These are phyloP conservation scores for Neurospora crassa DNA, from an alignment of 2,329 filamentous ascomycete species.

Conservation along the genomic window DNA sequence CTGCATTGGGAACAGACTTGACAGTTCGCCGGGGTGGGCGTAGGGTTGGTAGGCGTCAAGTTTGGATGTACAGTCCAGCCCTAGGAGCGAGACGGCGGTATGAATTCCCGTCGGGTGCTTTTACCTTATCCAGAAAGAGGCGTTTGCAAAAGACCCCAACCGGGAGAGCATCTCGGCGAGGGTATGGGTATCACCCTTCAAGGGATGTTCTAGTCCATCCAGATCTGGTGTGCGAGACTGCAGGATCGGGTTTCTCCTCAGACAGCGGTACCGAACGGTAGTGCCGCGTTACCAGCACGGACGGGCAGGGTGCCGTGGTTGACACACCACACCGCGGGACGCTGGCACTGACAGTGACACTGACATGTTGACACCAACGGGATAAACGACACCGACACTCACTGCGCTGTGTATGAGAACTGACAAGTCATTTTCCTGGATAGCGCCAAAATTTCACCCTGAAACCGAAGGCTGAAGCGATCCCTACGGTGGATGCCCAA, in stretches of 20 bases:
- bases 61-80: not conserved
- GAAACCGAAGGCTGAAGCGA: not conserved
- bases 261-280: not conserved
- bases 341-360: not conserved
- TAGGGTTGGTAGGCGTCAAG: not conserved
- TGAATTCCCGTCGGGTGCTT: not conserved
- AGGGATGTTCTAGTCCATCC: not conserved
- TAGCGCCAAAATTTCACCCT: not conserved
- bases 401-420: not conserved
- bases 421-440: not conserved
- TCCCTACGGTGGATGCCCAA: not conserved
- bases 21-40: not conserved
- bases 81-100: not conserved
- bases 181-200: not conserved
- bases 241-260: not conserved
- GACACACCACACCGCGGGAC: not conserved
- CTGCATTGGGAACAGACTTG: not conserved
- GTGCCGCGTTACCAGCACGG: not conserved
- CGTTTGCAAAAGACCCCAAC: not conserved
- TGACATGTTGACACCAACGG: not conserved
- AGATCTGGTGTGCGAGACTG: not conserved
- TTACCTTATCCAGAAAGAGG: not conserved
- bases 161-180: not conserved
- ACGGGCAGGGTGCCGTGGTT: not conserved
- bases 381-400: not conserved